Base-by-base conservation (phyloP, 2,329 filamentous ascomycete species). In the Penicillium italicum region DNA sequence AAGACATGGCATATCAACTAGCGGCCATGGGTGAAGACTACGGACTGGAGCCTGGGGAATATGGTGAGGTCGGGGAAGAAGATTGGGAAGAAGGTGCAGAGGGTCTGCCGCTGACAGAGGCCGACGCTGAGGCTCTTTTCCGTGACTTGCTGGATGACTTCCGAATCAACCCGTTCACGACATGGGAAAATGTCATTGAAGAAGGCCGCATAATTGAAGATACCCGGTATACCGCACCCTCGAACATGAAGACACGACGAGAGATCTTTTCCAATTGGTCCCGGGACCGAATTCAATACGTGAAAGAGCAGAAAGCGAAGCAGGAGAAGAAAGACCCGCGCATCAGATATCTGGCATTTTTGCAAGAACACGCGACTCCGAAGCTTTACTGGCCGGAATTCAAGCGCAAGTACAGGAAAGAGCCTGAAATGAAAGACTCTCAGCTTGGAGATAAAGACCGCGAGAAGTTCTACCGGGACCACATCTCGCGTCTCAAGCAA, bases 371-470 rank as follows among this genome's bases (percentile, higher is more conserved):
- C 63, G 93, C 92, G 0, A 94, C 87, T 0, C 88, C 90, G 0
- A 97, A 96, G 75, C 81, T 99, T 1, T 99, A 96, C 79, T 99
- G 94, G 94, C 88, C 90, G 0, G 94, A 99, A 71, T 99, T 99
- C 75, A 91, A 90, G 66, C 82, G 94, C 33, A 99, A 97, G 70
- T 94, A 85, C 74, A 88, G 88, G 62, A 92, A 88, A 62, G 91
- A 96, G 61, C 74, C 83, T 0, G 82, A 86, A 50, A 91, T 99
- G 88, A 77, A 72, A 53, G 74, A 76, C 50, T 65, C 66, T 6
- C 68, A 75, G 18, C 59, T 80, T 41, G 70, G 72, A 22, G 78
- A 80, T 57, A 79, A 77, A 59, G 77, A 80, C 50, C 72, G 76
- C 6, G 78, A 80, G 60, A 79, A 78, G 58, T 68, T 73, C 57